Evolutionary conservation across 2,329 filamentous ascomycete species (phyloP).

Genomic region (Neocatenulostroma microsporum): DNA sequence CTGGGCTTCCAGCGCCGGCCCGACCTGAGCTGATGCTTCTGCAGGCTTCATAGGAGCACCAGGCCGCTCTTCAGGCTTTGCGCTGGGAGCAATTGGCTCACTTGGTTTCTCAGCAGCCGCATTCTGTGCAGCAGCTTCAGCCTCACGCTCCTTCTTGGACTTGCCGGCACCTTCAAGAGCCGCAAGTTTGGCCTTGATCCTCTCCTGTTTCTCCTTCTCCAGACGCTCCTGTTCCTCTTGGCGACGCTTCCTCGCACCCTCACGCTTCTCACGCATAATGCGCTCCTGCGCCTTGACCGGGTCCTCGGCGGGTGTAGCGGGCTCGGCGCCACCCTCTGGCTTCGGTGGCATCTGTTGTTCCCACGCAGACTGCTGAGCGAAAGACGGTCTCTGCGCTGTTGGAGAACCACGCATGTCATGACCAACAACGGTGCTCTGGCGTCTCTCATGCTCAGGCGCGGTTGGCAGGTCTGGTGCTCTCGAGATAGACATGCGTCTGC

Average conservation of each 20-base stretch:
- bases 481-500: slow-evolving; percentile 51
- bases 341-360: slow-evolving; percentile 27
- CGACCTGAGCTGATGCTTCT: slow-evolving; percentile 11
- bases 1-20: slow-evolving; percentile 13
- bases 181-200: slow-evolving; percentile 29
- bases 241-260: slow-evolving; percentile 22
- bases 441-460: slow-evolving; percentile 27
- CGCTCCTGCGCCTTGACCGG: slow-evolving; percentile 57
- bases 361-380: slow-evolving; percentile 26
- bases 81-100: slow-evolving; percentile 8
- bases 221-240: slow-evolving; percentile 24
- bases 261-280: slow-evolving; percentile 36
- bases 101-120: slow-evolving; percentile 9
- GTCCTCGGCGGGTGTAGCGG: slow-evolving; percentile 42
- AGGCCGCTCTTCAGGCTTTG: slow-evolving; percentile 10
- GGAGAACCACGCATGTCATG: slow-evolving; percentile 30
- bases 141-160: slow-evolving; percentile 28
- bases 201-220: slow-evolving; percentile 24
- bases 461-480: slow-evolving; percentile 37
- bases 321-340: slow-evolving; percentile 14
- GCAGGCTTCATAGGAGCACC: slow-evolving; percentile 11
- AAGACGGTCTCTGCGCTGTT: slow-evolving; percentile 15
- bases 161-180: slow-evolving; percentile 25
- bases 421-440: slow-evolving; percentile 19
- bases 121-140: slow-evolving; percentile 24